Evolutionary conservation across 306 rosid genomes (phyloP).

Genomic region (Astragalus membranaceus): DNA sequence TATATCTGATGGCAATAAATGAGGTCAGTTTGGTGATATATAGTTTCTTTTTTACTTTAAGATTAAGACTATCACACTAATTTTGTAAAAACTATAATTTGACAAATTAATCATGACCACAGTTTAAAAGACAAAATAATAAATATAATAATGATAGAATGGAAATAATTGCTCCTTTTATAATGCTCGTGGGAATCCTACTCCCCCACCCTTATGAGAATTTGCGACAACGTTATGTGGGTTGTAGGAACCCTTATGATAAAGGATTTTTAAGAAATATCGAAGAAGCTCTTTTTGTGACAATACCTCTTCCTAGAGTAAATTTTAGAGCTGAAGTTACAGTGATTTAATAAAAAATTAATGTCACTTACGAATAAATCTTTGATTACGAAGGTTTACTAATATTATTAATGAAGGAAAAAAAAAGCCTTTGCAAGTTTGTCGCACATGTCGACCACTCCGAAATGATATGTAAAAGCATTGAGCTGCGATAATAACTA

Average conservation of each 20-base stretch:
- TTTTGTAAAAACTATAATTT: neutral
- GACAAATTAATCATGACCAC: neutral
- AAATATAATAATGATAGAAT: no score
- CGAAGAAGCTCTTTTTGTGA: constrained; percentile 11
- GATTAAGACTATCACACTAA: neutral
- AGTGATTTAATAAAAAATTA: no score
- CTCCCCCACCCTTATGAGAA: constrained; percentile 9
- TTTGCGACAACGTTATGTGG: constrained; percentile 20
- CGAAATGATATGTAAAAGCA: no score
- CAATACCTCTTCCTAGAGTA: constrained; percentile 24
- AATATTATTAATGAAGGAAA: no score
- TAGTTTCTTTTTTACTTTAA: neutral
- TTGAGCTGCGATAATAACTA: no score
- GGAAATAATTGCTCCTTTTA: no score
- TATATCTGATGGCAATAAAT: constrained; percentile 24
- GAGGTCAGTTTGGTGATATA: constrained; percentile 14
- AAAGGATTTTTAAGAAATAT: constrained; percentile 14
- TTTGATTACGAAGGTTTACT: no score
- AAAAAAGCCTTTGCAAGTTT: no score
- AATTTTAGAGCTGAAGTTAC: constrained; percentile 25
- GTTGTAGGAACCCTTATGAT: neutral
- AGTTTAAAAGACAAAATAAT: neutral
- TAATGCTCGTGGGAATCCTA: no score
- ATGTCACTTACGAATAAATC: no score
- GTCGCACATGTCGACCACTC: no score